phyloP scores from a whole-genome alignment of 257 asterid genomes.

The Nicotiana paniculata region DNA sequence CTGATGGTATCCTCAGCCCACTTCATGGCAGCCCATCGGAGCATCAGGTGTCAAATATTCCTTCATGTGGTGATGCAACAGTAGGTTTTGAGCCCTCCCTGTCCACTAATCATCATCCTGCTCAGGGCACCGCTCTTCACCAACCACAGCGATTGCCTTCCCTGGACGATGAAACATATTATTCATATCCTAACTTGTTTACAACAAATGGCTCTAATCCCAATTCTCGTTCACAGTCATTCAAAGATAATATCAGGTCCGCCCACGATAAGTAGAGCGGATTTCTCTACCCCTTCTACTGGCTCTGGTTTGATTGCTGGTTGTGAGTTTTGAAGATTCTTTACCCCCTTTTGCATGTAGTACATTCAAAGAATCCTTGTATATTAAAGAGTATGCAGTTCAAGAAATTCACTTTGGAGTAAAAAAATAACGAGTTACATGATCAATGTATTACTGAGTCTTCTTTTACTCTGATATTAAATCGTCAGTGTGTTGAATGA shows the following conservation, averaged over 20 bases:
- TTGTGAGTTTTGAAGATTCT: not conserved
- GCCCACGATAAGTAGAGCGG: conserved; percentile 20
- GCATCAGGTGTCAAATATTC: conserved; percentile 16
- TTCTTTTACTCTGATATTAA: not conserved
- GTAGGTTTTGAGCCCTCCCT: conserved; percentile 21
- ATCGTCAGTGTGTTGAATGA: not conserved
- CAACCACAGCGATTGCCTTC: conserved; percentile 74
- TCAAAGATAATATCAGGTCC: conserved; percentile 35
- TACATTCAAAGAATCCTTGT: not conserved
- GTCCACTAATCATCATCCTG: conserved; percentile 15
- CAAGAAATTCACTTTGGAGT: not conserved
- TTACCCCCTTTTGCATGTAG: not conserved
- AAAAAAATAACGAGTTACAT: not conserved
- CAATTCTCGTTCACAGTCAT: conserved; percentile 32
- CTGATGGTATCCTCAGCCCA: conserved; percentile 23
- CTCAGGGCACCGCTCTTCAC: conserved; percentile 26
- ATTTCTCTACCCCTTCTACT: not conserved
- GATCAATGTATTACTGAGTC: not conserved
- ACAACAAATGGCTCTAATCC: conserved; percentile 43
- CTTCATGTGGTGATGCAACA: conserved; percentile 21
- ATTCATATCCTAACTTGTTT: conserved; percentile 83
- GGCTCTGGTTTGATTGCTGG: not conserved
- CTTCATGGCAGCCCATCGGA: conserved; percentile 5
- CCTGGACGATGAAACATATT: conserved; percentile 63
- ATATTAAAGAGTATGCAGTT: not conserved